A percentile compares a stretch with the other conserved stretches of the same genome.
These are phyloP conservation scores for Schwanniomyces vanrijiae DNA, from an alignment of 805 yeast genomes.

Conservation along the genomic window DNA sequence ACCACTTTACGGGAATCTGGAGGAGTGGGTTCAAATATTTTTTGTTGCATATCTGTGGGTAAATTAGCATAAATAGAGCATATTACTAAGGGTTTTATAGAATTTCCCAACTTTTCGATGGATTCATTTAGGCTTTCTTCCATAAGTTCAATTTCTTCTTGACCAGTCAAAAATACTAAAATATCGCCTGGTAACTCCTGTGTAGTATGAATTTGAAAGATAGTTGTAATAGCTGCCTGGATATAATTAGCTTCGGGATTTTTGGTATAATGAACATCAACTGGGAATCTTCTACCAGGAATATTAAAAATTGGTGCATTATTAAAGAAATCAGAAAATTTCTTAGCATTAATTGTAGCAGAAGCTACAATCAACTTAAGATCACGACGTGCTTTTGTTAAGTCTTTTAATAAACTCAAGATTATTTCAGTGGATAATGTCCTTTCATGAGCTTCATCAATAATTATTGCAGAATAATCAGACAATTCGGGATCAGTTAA, in stretches of 20 bases:
- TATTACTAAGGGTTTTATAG: constrained; percentile 61
- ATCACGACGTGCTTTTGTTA: constrained; percentile 62
- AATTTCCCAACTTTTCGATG: constrained; percentile 56
- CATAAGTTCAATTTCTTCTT: constrained; percentile 88
- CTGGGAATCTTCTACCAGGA: constrained; percentile 94
- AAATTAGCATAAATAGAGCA: constrained; percentile 91
- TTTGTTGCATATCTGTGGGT: constrained; percentile 79
- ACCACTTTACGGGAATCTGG: constrained; percentile 78
- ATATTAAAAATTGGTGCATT: constrained; percentile 84
- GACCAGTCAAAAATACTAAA: constrained; percentile 89
- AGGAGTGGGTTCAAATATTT: constrained; percentile 88
- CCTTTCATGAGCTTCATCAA: constrained; percentile 97
- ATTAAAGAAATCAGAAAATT: constrained; percentile 78
- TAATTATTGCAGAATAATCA: constrained; percentile 78
- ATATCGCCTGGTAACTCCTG: constrained; percentile 77
- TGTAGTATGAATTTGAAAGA: constrained; percentile 79
- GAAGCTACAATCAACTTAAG: constrained; percentile 81
- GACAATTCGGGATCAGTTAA: constrained; percentile 69
- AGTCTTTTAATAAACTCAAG: constrained; percentile 76
- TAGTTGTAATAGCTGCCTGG: constrained; percentile 85
- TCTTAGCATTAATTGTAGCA: constrained; percentile 90
- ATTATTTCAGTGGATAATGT: constrained; percentile 87
- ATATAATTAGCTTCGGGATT: constrained; percentile 90
- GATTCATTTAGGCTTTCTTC: constrained; percentile 74
- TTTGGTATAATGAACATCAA: constrained; percentile 76